phyloP scores from a whole-genome alignment of 2,329 filamentous ascomycete genomes.

The Microdochium paspali region DNA sequence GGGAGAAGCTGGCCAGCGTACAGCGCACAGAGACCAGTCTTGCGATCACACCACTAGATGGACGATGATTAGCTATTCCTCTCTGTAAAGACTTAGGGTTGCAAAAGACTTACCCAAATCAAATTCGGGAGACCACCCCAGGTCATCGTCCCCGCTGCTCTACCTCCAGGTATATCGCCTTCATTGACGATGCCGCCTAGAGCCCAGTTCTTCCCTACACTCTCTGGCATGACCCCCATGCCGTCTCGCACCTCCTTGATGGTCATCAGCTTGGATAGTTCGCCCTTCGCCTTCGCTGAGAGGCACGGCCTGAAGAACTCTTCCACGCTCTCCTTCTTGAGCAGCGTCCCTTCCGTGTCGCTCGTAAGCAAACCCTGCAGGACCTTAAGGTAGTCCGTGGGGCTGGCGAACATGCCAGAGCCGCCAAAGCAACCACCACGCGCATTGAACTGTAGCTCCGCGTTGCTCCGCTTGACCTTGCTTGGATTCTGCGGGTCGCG shows the following conservation, averaged over 20 bases:
- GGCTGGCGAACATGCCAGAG: constrained; percentile 8
- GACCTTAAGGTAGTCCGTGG: constrained; percentile 8
- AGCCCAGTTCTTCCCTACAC: constrained; percentile 6
- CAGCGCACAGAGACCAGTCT: constrained; percentile 8
- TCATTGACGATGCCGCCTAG: constrained; percentile 11
- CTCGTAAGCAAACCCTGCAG: constrained; percentile 7
- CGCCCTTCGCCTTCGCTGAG: constrained; percentile 6
- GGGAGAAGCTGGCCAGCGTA: constrained; percentile 11
- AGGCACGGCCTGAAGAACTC: constrained; percentile 11
- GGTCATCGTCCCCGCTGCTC: constrained; percentile 9
- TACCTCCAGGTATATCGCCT: constrained; percentile 9
- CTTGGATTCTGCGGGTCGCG: constrained; percentile 7
- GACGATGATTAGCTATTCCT: constrained; percentile 3
- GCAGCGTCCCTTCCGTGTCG: constrained; percentile 5
- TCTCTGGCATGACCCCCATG: constrained; percentile 9
- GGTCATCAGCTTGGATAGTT: constrained; percentile 3
- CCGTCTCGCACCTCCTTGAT: constrained; percentile 6
- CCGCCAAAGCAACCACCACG: constrained; percentile 10
- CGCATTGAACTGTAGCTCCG: constrained; percentile 8
- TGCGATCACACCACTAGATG: constrained; percentile 9
- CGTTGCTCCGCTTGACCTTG: constrained; percentile 6
- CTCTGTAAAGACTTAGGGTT: neutral
- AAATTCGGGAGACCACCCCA: constrained; percentile 11
- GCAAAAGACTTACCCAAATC: constrained; percentile 7
- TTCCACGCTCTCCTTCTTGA: constrained; percentile 3